Percentiles rank a stretch among this genome's conserved stretches.
Evolutionary conservation across 2,329 filamentous ascomycete species (phyloP).

Genomic region (Exophiala sp.): DNA sequence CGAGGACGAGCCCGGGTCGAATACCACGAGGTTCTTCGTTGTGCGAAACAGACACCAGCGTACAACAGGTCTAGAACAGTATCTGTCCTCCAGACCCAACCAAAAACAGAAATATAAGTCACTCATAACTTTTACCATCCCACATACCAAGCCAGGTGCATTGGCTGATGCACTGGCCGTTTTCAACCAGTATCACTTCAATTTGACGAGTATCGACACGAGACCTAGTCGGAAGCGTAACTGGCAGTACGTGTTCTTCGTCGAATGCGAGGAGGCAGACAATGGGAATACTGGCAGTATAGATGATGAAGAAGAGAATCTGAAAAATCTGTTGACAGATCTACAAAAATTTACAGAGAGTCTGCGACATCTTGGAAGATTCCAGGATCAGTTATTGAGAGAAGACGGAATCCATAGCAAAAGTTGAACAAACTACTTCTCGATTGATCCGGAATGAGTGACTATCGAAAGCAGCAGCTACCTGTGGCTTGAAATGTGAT

Average conservation of each 20-base stretch:
- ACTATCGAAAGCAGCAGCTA: constrained; percentile 8
- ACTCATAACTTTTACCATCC: constrained; percentile 77
- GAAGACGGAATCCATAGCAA: not conserved
- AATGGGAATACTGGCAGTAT: not conserved
- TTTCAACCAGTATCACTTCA: constrained; percentile 69
- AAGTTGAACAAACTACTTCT: constrained; percentile 1
- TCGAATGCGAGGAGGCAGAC: constrained; percentile 65
- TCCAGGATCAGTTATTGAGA: constrained; percentile 20
- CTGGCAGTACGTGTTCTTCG: constrained; percentile 94
- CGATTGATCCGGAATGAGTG: constrained; percentile 8
- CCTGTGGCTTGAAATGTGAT: not conserved
- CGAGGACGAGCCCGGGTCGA: constrained; percentile 43
- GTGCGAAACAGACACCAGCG: constrained; percentile 30
- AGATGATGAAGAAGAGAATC: constrained; percentile 30
- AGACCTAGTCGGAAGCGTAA: constrained; percentile 51
- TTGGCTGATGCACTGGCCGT: constrained; percentile 75
- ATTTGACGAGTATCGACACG: constrained; percentile 87
- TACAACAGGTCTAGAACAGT: constrained; percentile 1
- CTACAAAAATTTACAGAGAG: constrained; percentile 37
- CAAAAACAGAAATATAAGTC: constrained; percentile 54
- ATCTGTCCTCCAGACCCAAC: not conserved
- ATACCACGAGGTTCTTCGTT: constrained; percentile 48
- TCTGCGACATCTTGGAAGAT: constrained; percentile 32
- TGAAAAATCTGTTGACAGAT: constrained; percentile 32
- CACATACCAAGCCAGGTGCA: constrained; percentile 74